Conservation (phyloP, 176 grass and related monocot genomes). For the Oryza brachyantha region DNA sequence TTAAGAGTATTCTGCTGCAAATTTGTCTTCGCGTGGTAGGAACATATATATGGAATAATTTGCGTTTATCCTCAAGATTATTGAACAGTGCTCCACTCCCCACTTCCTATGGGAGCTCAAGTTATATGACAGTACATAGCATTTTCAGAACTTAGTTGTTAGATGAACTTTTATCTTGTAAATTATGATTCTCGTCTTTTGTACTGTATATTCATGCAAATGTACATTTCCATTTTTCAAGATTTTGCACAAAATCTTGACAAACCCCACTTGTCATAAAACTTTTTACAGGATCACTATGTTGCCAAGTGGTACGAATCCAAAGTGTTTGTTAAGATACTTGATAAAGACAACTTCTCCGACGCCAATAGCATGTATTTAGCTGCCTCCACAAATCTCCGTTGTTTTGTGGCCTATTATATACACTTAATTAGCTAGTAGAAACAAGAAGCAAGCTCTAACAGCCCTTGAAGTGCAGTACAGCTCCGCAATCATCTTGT, state of each 20-base stretch:
- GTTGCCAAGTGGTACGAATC: conserved; percentile 93
- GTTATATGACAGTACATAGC: not conserved
- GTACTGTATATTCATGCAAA: not conserved
- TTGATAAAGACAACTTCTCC: conserved; percentile 81
- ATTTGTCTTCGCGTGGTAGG: too few relatives aligned
- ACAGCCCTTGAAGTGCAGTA: too few relatives aligned
- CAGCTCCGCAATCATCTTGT: too few relatives aligned
- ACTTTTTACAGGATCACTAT: conserved; percentile 58
- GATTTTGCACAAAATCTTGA: conserved; percentile 16
- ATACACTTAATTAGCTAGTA: too few relatives aligned
- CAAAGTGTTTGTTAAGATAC: conserved; percentile 90
- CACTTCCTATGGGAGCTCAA: conserved; percentile 2
- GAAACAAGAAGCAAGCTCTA: too few relatives aligned
- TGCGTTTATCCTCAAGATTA: too few relatives aligned
- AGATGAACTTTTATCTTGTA: not conserved
- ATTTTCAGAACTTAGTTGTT: not conserved
- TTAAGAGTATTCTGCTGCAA: too few relatives aligned
- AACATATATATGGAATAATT: too few relatives aligned
- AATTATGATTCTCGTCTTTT: not conserved
- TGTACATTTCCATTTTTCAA: not conserved
- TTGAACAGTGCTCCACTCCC: not conserved
- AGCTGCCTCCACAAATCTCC: conserved; percentile 24
- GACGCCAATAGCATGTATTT: conserved; percentile 87
- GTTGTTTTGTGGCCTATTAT: conserved; percentile 4
- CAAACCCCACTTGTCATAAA: conserved; percentile 19